Conservation (phyloP, 441 rosid genomes). For the Adansonia gregorii region DNA sequence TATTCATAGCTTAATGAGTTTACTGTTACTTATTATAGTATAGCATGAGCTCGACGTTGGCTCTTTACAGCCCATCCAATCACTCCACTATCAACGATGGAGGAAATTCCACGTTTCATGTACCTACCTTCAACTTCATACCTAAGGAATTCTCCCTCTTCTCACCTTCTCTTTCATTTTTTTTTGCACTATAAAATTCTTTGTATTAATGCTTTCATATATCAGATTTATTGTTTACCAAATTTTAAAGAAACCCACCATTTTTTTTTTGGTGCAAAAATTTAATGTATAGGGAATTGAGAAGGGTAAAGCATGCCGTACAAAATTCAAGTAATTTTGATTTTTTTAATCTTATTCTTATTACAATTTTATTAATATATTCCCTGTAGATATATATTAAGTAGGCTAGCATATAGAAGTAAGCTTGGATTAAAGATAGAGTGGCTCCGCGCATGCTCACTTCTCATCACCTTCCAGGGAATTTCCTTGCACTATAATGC, state of each 20-base stretch:
- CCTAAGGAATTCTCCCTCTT: slow-evolving; percentile 40
- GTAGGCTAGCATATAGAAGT: neutral
- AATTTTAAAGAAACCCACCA: neutral
- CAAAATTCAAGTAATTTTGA: neutral
- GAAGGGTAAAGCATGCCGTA: too few relatives aligned
- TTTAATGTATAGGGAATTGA: too few relatives aligned
- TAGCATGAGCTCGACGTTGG: slow-evolving; percentile 29
- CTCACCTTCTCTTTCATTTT: neutral
- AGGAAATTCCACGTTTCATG: slow-evolving; percentile 42
- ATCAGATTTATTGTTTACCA: neutral
- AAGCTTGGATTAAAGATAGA: neutral
- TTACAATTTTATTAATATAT: neutral
- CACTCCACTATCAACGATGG: slow-evolving; percentile 47
- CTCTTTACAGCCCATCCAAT: slow-evolving; percentile 39
- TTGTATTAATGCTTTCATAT: slow-evolving; percentile 2
- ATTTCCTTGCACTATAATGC: slow-evolving; percentile 31
- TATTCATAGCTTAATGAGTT: slow-evolving; percentile 6
- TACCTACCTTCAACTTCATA: slow-evolving; percentile 44
- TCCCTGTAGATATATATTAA: neutral
- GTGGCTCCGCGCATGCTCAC: slow-evolving; percentile 40
- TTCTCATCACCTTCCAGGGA: slow-evolving; percentile 38
- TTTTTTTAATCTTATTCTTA: neutral
- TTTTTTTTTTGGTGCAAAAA: too few relatives aligned
- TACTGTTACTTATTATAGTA: neutral
- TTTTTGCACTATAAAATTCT: slow-evolving; percentile 23